Evolutionary conservation across 192 early-diverging fungal species (phyloP), one percentile per base, ranked within the genome.

Genomic region (Kappamyces sp.): DNA sequence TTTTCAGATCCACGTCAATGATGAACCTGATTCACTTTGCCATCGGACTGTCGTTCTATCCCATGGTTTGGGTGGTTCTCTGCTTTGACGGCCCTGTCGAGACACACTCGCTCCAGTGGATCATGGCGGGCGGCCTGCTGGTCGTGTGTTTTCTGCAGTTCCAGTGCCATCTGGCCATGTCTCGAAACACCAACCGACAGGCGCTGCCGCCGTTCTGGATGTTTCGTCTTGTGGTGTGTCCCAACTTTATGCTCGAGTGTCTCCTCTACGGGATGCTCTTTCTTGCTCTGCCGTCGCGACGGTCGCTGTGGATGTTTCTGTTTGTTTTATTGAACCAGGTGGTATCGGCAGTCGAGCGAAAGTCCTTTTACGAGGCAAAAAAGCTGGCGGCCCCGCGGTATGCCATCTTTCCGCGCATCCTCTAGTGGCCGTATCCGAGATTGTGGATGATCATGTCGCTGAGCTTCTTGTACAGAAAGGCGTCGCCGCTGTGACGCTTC

Each of bases 391-490:
- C 23, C 23, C 32, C 34, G 2, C 34, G 46, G 38, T 39, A 40
- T 55, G 54, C 54, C 31, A 55, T 55, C 38, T 34, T 55, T 6
- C 46, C 42, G 12, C 38, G 2, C n/a, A 10, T 53, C 37, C 38
- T 53, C 41, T 53, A 53, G 41, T 31, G 32, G 5, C 37, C 37
- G 41, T 53, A 53, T 53, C 38, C 41, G 38, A 23, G 23, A 23
- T 23, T 23, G 23, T 23, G 23, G 23, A 69, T 65, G 35, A 75
- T 61, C 32, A 55, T 52, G 13, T 67, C 8, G 41, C 82, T 78
- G 36, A 75, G 23, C 13, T 81, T 74, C 57, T 81, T 81, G 62
- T 76, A 82, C n/a, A 72, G 36, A 38, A 82, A 63, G 39, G 75
- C 63, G 46, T 66, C 73, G 15, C 80, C 80, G 8, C 69, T 66